Evolutionary conservation across 176 grass and related monocot species (phyloP), one percentile per base, ranked within the genome.

Genomic region (Areca catechu): DNA sequence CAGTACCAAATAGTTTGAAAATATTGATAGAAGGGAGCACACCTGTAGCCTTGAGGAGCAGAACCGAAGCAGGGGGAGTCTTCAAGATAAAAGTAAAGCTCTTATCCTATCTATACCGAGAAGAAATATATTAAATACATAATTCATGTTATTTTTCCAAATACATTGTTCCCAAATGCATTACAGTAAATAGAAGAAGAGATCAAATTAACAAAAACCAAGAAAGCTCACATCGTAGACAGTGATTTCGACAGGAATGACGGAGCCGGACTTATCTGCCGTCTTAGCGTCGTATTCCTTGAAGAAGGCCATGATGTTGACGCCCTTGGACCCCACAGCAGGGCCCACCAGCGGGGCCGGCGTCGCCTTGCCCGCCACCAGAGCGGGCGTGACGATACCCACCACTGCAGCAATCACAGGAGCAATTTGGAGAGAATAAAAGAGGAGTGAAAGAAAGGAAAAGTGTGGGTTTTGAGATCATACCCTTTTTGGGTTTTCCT

Each of bases 241-340:
- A 23, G 93, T 97, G 79, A 97, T 97, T 76, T 97, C 93, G 50
- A 91, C 93, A 58, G 93, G 93, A 65, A 97, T 97, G 22, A 97
- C 77, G 78, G 91, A 97, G 19, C 93, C 93, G 5, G 93, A 20
- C 66, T 97, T 97, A 10, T 97, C 93, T 2, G 93, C 87, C 20
- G 93, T 97, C 82, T 75, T 97, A 60, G 93, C 93, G 76, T 97
- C 91, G 60, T 97, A 97, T 51, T 97, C 93, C 78, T 97, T 97
- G 78, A 86, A 97, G 65, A 97, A 97, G 16, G 75, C 54, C 93
- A 97, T 97, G 50, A 97, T 97, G 53, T 97, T 97, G 50, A 97
- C 93, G 25, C 93, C 93, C 80, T 88, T 91, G 27, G 93, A 84
- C 71, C 93, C 93, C 15, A 97, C 75, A 5, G 93, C 93, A 16